phyloP scores from a whole-genome alignment of 169 alveolate species.

The Plasmodium inui region DNA sequence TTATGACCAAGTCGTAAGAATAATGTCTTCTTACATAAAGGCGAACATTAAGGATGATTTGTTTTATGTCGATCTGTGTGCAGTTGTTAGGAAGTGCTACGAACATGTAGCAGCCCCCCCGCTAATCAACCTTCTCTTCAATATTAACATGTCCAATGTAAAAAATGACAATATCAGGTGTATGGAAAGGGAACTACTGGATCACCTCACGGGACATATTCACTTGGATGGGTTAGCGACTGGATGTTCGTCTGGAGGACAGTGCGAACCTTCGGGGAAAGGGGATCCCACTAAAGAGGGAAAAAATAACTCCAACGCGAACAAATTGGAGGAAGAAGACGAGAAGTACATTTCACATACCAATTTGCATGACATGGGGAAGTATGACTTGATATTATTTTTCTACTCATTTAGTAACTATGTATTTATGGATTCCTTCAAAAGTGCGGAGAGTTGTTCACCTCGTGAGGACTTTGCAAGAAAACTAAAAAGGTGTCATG shows the following conservation, averaged over 20 bases:
- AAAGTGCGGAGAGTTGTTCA: neutral
- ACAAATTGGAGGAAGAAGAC: neutral
- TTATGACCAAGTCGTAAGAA: neutral
- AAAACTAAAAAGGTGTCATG: constrained; percentile 2
- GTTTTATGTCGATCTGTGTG: constrained; percentile 28
- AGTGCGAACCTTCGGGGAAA: neutral
- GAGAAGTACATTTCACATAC: neutral
- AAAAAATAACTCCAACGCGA: neutral
- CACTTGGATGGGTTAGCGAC: neutral
- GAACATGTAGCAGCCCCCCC: constrained; percentile 2
- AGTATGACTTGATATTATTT: constrained; percentile 45
- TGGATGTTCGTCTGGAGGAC: neutral
- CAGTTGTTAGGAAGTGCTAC: constrained; percentile 5
- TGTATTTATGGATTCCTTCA: neutral
- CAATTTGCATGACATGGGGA: neutral
- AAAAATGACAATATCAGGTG: constrained; percentile 20
- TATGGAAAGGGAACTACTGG: constrained; percentile 13
- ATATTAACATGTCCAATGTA: constrained; percentile 11
- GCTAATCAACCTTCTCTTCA: constrained; percentile 35
- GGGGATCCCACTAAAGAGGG: neutral
- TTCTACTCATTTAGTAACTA: constrained; percentile 40
- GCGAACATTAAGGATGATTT: constrained; percentile 42
- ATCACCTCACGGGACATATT: neutral
- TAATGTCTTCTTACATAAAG: constrained; percentile 36
- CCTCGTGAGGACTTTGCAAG: neutral